phyloP scores from a whole-genome alignment of 768 basidiomycete species.

The Lentinula raphanica region DNA sequence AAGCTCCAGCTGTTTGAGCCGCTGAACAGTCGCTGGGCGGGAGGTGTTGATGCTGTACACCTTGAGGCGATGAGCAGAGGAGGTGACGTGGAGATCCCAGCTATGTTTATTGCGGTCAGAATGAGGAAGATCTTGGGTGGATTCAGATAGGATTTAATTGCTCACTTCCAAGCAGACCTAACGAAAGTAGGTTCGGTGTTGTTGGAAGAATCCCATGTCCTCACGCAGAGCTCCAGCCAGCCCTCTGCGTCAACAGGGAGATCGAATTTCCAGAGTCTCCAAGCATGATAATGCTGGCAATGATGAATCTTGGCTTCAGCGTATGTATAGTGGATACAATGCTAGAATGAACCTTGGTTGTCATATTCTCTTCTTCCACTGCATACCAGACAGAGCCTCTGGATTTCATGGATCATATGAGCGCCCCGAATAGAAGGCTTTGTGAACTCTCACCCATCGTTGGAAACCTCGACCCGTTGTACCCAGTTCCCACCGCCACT shows the following conservation, averaged over 20 bases:
- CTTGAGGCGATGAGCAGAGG: slow-evolving; percentile 49
- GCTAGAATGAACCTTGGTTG: slow-evolving; percentile 35
- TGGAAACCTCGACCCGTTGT: slow-evolving; percentile 49
- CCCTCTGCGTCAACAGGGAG: slow-evolving; percentile 51
- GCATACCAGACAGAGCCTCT: slow-evolving; percentile 49
- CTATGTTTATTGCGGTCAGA: slow-evolving; percentile 18
- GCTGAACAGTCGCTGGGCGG: slow-evolving; percentile 34
- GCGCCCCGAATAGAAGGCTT: neutral
- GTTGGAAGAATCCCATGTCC: slow-evolving; percentile 54
- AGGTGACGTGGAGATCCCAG: slow-evolving; percentile 51
- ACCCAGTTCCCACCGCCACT: slow-evolving; percentile 50
- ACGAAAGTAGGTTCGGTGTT: slow-evolving; percentile 54
- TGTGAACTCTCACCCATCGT: slow-evolving; percentile 33
- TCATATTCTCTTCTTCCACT: slow-evolving; percentile 40
- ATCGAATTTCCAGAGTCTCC: slow-evolving; percentile 48
- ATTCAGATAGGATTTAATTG: neutral
- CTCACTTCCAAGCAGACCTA: slow-evolving; percentile 51
- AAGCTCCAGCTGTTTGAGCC: slow-evolving; percentile 34
- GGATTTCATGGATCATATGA: neutral
- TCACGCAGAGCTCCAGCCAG: slow-evolving; percentile 51
- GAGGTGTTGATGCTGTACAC: slow-evolving; percentile 46
- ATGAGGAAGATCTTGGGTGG: neutral
- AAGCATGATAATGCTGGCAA: slow-evolving; percentile 45
- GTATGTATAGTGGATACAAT: too few relatives aligned
- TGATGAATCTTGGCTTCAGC: neutral